phyloP scores from a whole-genome alignment of 1,284 basidiomycete species.

The Hymenochaete sp. region DNA sequence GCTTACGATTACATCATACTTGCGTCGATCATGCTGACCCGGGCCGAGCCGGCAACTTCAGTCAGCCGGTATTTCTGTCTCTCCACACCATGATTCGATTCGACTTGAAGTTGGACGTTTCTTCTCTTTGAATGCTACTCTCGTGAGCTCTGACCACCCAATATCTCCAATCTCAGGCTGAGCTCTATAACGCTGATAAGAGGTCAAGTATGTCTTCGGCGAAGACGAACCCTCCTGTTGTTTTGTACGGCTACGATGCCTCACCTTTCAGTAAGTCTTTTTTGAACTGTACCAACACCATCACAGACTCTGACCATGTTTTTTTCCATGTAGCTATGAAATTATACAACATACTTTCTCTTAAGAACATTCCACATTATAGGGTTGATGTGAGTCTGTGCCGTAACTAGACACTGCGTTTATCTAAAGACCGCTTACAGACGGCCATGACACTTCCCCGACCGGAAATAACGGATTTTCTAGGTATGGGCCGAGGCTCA shows the following conservation, averaged over 20 bases:
- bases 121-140: background rate
- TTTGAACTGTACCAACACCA: conserved; percentile 7
- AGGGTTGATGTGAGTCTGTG: conserved; percentile 34
- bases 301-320: conserved; percentile 43
- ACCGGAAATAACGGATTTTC: conserved; percentile 40
- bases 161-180: too few relatives aligned
- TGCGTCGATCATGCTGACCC: too few relatives aligned
- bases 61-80: background rate
- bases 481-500: conserved; percentile 27
- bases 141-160: background rate
- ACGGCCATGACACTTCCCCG: conserved; percentile 43
- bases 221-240: conserved; percentile 9
- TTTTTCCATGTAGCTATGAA: conserved; percentile 37
- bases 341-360: conserved; percentile 39
- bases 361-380: conserved; percentile 42
- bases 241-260: conserved; percentile 21
- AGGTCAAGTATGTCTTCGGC: conserved; percentile 7
- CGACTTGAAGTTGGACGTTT: too few relatives aligned
- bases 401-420: background rate
- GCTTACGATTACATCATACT: too few relatives aligned
- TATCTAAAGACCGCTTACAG: conserved; percentile 24
- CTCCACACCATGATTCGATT: background rate
- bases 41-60: too few relatives aligned
- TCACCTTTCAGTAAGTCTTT: conserved; percentile 36
- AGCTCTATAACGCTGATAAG: background rate